Conservation (phyloP, 2,329 filamentous ascomycete genomes). For the Sclerotiophoma versabilis region DNA sequence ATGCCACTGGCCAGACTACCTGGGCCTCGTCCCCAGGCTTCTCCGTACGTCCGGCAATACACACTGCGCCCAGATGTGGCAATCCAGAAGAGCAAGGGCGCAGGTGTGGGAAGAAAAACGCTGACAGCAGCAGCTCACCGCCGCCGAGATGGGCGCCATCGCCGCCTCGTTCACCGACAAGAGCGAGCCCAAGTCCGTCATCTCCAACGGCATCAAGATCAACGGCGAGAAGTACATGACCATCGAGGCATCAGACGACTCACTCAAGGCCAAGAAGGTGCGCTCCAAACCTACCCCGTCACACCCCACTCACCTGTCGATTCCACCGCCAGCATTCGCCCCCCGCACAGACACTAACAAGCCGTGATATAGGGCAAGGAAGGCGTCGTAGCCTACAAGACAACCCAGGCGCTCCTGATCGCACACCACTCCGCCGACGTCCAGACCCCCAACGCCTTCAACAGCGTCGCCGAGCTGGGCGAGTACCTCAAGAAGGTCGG, state of each 20-base stretch:
- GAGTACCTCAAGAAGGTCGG: conserved; percentile 83
- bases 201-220: conserved; percentile 76
- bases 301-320: too few relatives aligned
- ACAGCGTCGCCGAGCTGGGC: conserved; percentile 81
- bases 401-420: conserved; percentile 85
- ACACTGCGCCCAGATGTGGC: conserved; percentile 9
- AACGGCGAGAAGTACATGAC: conserved; percentile 80
- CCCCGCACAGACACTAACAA: background rate
- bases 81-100: background rate
- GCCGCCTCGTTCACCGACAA: conserved; percentile 61
- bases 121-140: conserved; percentile 54
- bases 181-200: conserved; percentile 70
- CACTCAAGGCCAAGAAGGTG: conserved; percentile 88
- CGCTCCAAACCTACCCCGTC: conserved; percentile 24
- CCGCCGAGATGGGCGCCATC: conserved; percentile 63
- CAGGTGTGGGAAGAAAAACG: background rate
- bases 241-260: conserved; percentile 76
- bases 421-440: conserved; percentile 81
- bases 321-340: background rate
- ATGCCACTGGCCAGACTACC: conserved; percentile 60
- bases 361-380: conserved; percentile 69
- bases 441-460: conserved; percentile 76
- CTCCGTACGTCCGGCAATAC: conserved; percentile 63
- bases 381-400: conserved; percentile 85
- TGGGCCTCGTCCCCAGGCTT: conserved; percentile 89